These are phyloP conservation scores for Leccinum variicolor DNA, from an alignment of 768 basidiomycete genomes.

Conservation along the genomic window DNA sequence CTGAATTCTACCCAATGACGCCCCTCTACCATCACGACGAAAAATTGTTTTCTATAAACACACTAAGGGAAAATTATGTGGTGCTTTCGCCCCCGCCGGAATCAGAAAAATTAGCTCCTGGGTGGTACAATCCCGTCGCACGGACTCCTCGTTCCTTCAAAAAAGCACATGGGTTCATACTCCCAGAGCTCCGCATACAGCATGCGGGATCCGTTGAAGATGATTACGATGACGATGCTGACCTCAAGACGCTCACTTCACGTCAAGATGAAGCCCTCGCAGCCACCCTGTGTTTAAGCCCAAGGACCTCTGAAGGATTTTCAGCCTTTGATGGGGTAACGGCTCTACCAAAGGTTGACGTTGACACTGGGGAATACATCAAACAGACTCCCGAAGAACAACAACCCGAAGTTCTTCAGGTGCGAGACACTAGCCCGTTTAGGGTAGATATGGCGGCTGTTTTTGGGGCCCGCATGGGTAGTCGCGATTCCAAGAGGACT, in stretches of 20 bases:
- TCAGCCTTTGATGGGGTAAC: background rate
- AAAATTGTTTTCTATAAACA: slow-evolving; percentile 26
- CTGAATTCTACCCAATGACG: slow-evolving; percentile 23
- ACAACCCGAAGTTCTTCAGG: slow-evolving; percentile 29
- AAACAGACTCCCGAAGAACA: slow-evolving; percentile 1
- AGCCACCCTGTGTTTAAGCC: slow-evolving; percentile 44
- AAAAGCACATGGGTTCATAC: slow-evolving; percentile 11
- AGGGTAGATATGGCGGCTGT: slow-evolving; percentile 38
- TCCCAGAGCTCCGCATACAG: slow-evolving; percentile 21
- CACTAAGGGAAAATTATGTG: slow-evolving; percentile 18
- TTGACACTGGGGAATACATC: slow-evolving; percentile 5
- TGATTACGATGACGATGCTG: slow-evolving; percentile 25
- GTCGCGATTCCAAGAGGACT: slow-evolving; percentile 20
- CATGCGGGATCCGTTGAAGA: slow-evolving; percentile 14
- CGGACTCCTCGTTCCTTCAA: slow-evolving; percentile 15
- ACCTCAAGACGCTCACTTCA: slow-evolving; percentile 30
- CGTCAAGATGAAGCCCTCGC: slow-evolving; percentile 35
- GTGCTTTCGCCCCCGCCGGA: slow-evolving; percentile 19
- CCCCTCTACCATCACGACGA: slow-evolving; percentile 24
- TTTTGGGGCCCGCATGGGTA: slow-evolving; percentile 16
- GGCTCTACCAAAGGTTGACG: slow-evolving; percentile 1
- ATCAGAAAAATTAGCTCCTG: slow-evolving; percentile 33
- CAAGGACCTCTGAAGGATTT: slow-evolving; percentile 38
- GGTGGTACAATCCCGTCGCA: slow-evolving; percentile 27
- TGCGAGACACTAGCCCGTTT: slow-evolving; percentile 47